Conservation (phyloP, 768 basidiomycete genomes). For the Daedaleopsis sinensis region DNA sequence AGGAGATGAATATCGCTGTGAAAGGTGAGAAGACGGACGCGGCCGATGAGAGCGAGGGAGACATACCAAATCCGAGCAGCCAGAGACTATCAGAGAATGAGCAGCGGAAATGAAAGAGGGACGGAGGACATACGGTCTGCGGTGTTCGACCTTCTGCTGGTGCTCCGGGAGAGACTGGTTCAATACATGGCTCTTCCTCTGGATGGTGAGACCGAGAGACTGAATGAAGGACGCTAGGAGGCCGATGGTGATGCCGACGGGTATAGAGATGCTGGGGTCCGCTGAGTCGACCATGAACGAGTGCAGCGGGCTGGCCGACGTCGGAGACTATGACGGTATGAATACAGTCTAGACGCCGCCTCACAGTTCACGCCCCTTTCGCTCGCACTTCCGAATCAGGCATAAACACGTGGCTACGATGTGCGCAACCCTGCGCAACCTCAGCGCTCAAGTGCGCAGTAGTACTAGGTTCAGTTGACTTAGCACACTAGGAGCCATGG, state of each 20-base stretch:
- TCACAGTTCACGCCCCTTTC: neutral
- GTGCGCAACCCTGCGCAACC: no score
- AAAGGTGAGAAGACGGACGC: conserved; percentile 8
- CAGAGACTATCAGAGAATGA: conserved; percentile 59
- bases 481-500: no score
- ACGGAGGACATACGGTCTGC: conserved; percentile 65
- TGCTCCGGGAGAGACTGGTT: conserved; percentile 73
- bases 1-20: conserved; percentile 75
- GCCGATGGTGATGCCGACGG: conserved; percentile 56
- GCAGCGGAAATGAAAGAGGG: conserved; percentile 8
- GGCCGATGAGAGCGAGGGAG: neutral
- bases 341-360: neutral
- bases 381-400: neutral
- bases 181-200: conserved; percentile 89
- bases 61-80: conserved; percentile 77
- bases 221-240: conserved; percentile 88
- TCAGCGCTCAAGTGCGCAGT: no score
- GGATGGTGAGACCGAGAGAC: conserved; percentile 87
- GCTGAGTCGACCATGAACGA: conserved; percentile 28
- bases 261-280: conserved; percentile 40
- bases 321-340: neutral
- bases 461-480: neutral
- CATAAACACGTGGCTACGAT: conserved; percentile 9
- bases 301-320: neutral
- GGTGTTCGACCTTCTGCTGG: conserved; percentile 69